phyloP scores from a whole-genome alignment of 805 yeast genomes.

The Lachancea thermotolerans region DNA sequence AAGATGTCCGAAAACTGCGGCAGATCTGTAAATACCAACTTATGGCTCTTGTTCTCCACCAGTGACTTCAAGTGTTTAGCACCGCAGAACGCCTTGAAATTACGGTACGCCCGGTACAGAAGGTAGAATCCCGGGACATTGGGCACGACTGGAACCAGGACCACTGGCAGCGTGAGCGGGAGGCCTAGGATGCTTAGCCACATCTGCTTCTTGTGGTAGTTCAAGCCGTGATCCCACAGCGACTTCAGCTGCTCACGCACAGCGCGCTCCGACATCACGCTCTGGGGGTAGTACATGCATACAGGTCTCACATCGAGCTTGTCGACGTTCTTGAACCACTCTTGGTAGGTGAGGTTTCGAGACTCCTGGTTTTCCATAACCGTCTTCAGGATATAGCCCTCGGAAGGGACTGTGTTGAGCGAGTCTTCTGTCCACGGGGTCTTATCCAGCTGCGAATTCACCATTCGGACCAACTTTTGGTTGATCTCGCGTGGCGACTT shows the following conservation, averaged over 20 bases:
- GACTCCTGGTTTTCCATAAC: conserved; percentile 14
- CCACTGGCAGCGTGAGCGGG: conserved; percentile 77
- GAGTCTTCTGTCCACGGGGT: conserved; percentile 79
- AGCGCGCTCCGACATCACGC: conserved; percentile 26
- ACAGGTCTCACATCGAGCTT: conserved; percentile 24
- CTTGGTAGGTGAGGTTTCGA: conserved; percentile 13
- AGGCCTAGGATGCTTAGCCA: conserved; percentile 49
- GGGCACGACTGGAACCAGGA: conserved; percentile 78
- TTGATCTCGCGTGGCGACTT: conserved; percentile 52
- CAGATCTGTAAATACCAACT: conserved; percentile 29
- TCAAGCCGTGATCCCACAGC: conserved; percentile 39
- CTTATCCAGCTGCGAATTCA: conserved; percentile 47
- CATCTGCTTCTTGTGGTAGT: conserved; percentile 52
- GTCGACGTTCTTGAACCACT: conserved; percentile 12
- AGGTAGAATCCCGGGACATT: conserved; percentile 88
- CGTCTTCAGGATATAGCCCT: conserved; percentile 42
- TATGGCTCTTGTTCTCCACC: conserved; percentile 38
- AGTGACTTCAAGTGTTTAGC: conserved; percentile 59
- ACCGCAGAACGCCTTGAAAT: conserved; percentile 71
- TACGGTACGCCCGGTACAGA: conserved; percentile 75
- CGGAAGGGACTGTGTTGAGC: conserved; percentile 69
- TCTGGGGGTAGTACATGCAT: conserved; percentile 47
- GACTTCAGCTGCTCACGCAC: conserved; percentile 36
- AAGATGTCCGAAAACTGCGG: conserved; percentile 28
- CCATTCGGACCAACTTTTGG: conserved; percentile 47